These are phyloP conservation scores for Fragosphaeria purpurea DNA, from an alignment of 2,329 filamentous ascomycete species.

Conservation along the genomic window DNA sequence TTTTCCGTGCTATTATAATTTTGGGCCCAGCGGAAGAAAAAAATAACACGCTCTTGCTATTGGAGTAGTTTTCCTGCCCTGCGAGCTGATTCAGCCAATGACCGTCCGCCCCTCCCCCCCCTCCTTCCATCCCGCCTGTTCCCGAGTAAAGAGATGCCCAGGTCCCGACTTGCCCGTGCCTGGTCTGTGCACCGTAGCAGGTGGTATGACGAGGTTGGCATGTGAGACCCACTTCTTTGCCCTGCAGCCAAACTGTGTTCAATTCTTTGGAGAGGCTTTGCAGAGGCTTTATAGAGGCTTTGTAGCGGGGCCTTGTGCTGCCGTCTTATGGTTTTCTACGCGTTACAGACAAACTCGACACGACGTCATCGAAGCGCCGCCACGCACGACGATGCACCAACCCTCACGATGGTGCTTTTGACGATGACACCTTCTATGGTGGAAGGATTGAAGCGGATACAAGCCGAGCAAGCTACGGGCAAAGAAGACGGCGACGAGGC, in stretches of 20 bases:
- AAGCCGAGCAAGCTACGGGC: neutral
- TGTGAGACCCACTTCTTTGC: neutral
- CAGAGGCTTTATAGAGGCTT: too few species aligned
- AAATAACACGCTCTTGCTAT: neutral
- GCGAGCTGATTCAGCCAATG: constrained; percentile 4
- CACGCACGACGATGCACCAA: neutral
- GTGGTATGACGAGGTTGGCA: neutral
- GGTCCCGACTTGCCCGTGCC: neutral
- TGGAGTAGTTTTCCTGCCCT: too few species aligned
- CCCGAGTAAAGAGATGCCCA: constrained; percentile 1
- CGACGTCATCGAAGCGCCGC: neutral
- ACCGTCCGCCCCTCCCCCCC: neutral
- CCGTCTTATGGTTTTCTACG: too few species aligned
- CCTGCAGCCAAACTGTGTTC: neutral
- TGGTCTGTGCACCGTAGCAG: neutral
- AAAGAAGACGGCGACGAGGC: neutral
- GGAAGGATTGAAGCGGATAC: constrained; percentile 41
- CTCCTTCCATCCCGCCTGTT: constrained; percentile 1
- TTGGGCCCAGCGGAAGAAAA: neutral
- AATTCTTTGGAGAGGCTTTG: too few species aligned
- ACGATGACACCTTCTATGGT: constrained; percentile 64
- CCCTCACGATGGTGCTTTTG: constrained; percentile 56
- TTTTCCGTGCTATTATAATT: too few species aligned
- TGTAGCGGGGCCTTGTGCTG: too few species aligned
- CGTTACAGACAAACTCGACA: too few species aligned